Conservation (phyloP, 129 eudicot species). For the Ambrosia artemisiifolia region DNA sequence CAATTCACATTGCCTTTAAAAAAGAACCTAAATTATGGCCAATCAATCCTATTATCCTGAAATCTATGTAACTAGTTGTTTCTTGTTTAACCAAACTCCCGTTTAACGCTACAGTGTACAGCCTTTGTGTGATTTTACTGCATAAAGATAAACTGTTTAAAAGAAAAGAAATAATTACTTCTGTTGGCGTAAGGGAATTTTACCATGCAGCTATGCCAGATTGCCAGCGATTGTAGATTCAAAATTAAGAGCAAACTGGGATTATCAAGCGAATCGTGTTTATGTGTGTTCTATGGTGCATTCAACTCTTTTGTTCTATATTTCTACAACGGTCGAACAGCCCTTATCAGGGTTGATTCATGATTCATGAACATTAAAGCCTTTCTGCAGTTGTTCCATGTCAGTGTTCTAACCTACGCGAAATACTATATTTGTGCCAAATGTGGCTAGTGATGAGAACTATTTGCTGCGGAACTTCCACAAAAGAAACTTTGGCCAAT, state of each 20-base stretch:
- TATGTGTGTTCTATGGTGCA: background rate
- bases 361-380: background rate
- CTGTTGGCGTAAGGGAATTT: too few species aligned
- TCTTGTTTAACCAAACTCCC: too few species aligned
- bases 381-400: background rate
- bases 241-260: background rate
- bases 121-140: constrained; percentile 1
- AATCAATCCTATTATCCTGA: too few species aligned
- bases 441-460: background rate
- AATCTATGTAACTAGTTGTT: too few species aligned
- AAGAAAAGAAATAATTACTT: background rate
- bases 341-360: background rate
- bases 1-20: too few species aligned
- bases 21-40: too few species aligned
- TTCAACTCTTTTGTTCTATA: background rate
- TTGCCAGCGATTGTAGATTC: background rate
- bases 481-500: background rate
- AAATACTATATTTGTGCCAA: background rate
- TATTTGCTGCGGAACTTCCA: background rate
- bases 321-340: background rate
- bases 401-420: background rate
- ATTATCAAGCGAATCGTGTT: background rate
- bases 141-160: background rate
- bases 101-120: too few species aligned
- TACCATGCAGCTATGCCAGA: too few species aligned